Base-by-base conservation (phyloP, 805 yeast genomes). In the Hanseniaspora guilliermondii region DNA sequence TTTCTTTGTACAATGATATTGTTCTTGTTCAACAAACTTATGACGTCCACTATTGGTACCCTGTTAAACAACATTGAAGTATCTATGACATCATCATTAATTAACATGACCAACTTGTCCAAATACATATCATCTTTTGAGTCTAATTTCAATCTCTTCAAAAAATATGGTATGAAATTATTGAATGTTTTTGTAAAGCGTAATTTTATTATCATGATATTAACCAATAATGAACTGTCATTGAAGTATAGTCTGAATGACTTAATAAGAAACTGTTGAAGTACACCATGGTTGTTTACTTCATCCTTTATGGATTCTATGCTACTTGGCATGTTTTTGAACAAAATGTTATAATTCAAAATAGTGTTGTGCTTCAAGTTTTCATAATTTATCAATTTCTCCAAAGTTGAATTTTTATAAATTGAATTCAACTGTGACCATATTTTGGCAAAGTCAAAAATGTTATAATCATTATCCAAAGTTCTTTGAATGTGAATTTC, bases 61-160 rank as follows among this genome's bases (percentile, higher is more conserved):
- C 55, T 52, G 21, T 44, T 44, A 16, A 52, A 44, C 17, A 52
- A 21, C 16, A 37, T 14, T 7, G 27, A 30, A 14, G 45, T 14
- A 16, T 22, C 24, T 19, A 52, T 21, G 27, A 52, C 21, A 27
- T 37, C 55, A 37, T 52, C 55, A 16, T 27, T 42, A 3, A 52
- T 32, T 11, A 52, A 22, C 39, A 21, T 33, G 4, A 37, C 37
- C 14, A 52, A 22, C 24, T 52, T 52, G 5, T 42, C 22, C 17
- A 44, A 52, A 35, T 44, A 52, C 6, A 27, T 32, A 17, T 37
- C 32, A 6, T 44, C 40, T 14, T 44, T 52, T 2, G 55, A 52
- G 44, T 52, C 55, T 7, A 52, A 14, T 52, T 44, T 52, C 33
- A 52, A 33, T 52, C 55, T 52, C 19, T 52, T 52, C 16, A 52